Evolutionary conservation across 441 rosid genomes (phyloP).

Genomic region (Euphorbia celastroides): DNA sequence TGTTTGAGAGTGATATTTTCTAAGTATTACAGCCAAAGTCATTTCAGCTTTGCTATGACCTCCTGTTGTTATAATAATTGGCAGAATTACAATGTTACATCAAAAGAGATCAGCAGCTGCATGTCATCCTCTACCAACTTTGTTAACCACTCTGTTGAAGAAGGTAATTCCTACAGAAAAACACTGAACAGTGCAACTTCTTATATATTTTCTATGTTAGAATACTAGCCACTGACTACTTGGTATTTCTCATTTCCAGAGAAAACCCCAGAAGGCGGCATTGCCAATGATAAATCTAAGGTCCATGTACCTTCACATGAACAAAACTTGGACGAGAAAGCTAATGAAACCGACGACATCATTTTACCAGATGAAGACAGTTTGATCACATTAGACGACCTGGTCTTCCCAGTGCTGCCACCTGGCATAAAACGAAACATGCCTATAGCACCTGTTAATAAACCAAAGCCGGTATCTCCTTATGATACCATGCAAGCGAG

Average conservation of each 20-base stretch:
- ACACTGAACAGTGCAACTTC: neutral
- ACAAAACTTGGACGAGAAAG: slow-evolving; percentile 18
- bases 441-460: slow-evolving; percentile 9
- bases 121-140: slow-evolving; percentile 13
- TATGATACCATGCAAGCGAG: neutral
- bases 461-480: slow-evolving; percentile 9
- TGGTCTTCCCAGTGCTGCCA: slow-evolving; percentile 14
- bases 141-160: slow-evolving; percentile 13
- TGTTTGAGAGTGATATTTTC: slow-evolving; percentile 6
- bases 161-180: slow-evolving; percentile 19
- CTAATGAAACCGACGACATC: slow-evolving; percentile 19
- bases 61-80: neutral
- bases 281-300: neutral
- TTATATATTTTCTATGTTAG: slow-evolving; percentile 10
- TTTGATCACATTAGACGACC: slow-evolving; percentile 32
- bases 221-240: neutral
- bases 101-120: slow-evolving; percentile 1
- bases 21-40: neutral
- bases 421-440: neutral
- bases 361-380: slow-evolving; percentile 42
- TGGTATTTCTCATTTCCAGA: slow-evolving; percentile 10
- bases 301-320: neutral
- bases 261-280: slow-evolving; percentile 12
- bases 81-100: slow-evolving; percentile 20
- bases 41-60: slow-evolving; percentile 6